A percentile compares a stretch with the other conserved stretches of the same genome.
These are phyloP conservation scores for Neopestalotiopsis clavispora DNA, from an alignment of 2,329 filamentous ascomycete genomes.

Conservation along the genomic window DNA sequence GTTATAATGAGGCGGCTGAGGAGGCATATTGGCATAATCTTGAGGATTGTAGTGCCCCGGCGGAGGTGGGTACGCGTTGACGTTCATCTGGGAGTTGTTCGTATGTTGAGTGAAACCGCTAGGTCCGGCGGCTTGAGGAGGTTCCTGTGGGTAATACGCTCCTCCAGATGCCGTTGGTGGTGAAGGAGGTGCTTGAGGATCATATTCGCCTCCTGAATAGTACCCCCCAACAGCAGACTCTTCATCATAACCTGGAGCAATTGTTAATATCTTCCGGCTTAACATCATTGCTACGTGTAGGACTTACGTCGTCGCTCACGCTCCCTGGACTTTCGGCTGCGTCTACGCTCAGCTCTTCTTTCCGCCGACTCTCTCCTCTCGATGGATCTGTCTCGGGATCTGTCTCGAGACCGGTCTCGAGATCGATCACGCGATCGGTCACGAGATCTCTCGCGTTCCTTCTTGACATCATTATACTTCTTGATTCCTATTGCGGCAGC, in stretches of 20 bases:
- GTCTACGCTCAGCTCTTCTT: constrained; percentile 29
- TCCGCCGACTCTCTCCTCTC: constrained; percentile 36
- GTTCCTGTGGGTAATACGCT: constrained; percentile 30
- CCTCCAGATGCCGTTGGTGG: constrained; percentile 36
- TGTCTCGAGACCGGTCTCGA: constrained; percentile 33
- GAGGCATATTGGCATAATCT: constrained; percentile 32
- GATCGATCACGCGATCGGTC: constrained; percentile 33
- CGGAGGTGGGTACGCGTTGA: constrained; percentile 30
- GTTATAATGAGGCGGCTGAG: constrained; percentile 27
- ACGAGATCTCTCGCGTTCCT: constrained; percentile 42
- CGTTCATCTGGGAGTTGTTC: constrained; percentile 33
- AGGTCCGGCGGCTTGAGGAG: constrained; percentile 23
- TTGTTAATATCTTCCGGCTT: constrained; percentile 1
- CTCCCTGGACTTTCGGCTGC: constrained; percentile 40
- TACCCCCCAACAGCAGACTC: constrained; percentile 30
- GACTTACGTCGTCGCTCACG: constrained; percentile 39
- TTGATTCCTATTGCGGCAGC: constrained; percentile 68
- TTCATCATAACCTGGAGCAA: constrained; percentile 35
- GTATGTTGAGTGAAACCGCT: constrained; percentile 34
- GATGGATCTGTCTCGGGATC: constrained; percentile 38
- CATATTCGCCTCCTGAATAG: constrained; percentile 23
- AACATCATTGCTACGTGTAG: background rate
- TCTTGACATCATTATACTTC: constrained; percentile 57
- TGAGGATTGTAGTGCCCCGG: constrained; percentile 24
- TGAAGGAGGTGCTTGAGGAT: constrained; percentile 29